Evolutionary conservation across 2,329 filamentous ascomycete species (phyloP).

Genomic region (Trichoderma lentiforme): DNA sequence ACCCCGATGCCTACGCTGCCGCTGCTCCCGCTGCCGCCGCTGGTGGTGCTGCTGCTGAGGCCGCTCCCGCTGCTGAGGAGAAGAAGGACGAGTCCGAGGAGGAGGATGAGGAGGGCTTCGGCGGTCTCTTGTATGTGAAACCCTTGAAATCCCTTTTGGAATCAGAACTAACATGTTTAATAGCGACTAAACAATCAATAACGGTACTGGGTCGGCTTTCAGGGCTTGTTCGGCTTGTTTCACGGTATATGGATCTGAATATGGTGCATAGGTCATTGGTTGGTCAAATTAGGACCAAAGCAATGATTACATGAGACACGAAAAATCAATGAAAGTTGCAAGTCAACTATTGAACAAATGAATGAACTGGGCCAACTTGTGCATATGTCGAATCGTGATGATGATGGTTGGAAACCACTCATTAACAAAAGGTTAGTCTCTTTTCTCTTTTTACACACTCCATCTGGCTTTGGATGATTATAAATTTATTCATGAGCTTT

Average conservation of each 20-base stretch:
- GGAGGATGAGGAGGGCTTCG: constrained; percentile 69
- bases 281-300: constrained; percentile 39
- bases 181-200: constrained; percentile 50
- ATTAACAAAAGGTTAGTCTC: constrained; percentile 44
- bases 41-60: constrained; percentile 49
- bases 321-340: constrained; percentile 29
- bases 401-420: not conserved
- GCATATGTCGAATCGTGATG: constrained; percentile 13
- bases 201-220: constrained; percentile 41
- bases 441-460: constrained; percentile 19
- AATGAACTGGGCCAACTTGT: not conserved
- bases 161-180: constrained; percentile 37
- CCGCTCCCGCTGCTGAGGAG: constrained; percentile 55
- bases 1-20: constrained; percentile 93
- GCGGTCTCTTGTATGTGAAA: constrained; percentile 67
- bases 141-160: not conserved
- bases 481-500: constrained; percentile 60
- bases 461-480: constrained; percentile 51
- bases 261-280: constrained; percentile 48
- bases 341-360: constrained; percentile 16
- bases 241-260: constrained; percentile 41
- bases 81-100: constrained; percentile 67
- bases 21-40: constrained; percentile 69
- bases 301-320: constrained; percentile 34
- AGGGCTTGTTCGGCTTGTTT: constrained; percentile 42